Conservation (phyloP, 2,329 filamentous ascomycete genomes). For the Chalaropsis ovoidea region DNA sequence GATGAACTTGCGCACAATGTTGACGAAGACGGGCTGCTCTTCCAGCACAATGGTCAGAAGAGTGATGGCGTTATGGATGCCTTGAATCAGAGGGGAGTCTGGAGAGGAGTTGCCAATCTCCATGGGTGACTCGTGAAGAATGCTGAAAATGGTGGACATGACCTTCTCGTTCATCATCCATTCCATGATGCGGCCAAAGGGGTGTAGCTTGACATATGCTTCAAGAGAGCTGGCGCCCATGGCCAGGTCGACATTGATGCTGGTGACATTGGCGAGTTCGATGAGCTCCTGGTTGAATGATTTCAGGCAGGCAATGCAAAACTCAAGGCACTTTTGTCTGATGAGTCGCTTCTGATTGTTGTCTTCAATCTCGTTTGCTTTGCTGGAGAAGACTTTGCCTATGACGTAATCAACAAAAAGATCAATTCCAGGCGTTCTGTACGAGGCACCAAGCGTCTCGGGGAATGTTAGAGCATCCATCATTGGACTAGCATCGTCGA, state of each 20-base stretch:
- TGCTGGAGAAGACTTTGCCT: slow-evolving; percentile 63
- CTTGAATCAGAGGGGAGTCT: slow-evolving; percentile 71
- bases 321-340: slow-evolving; percentile 70
- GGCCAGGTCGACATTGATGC: slow-evolving; percentile 61
- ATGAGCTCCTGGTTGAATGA: slow-evolving; percentile 94
- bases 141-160: slow-evolving; percentile 64
- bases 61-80: slow-evolving; percentile 69
- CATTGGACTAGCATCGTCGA: slow-evolving; percentile 49
- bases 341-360: slow-evolving; percentile 61
- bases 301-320: slow-evolving; percentile 65
- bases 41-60: slow-evolving; percentile 75
- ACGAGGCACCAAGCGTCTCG: slow-evolving; percentile 67
- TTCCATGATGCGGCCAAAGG: slow-evolving; percentile 90
- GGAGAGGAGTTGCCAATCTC: slow-evolving; percentile 62
- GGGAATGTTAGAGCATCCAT: slow-evolving; percentile 77
- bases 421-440: slow-evolving; percentile 73
- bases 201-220: slow-evolving; percentile 76
- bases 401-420: slow-evolving; percentile 87
- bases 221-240: slow-evolving; percentile 65
- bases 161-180: slow-evolving; percentile 96
- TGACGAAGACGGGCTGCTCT: slow-evolving; percentile 80
- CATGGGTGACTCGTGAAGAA: slow-evolving; percentile 64
- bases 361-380: slow-evolving; percentile 54
- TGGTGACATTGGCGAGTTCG: slow-evolving; percentile 69
- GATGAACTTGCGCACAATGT: slow-evolving; percentile 55